Percentiles rank a stretch among this genome's conserved stretches.
phyloP scores from a whole-genome alignment of 305 asterid genomes.

The Ilex paraguariensis region DNA sequence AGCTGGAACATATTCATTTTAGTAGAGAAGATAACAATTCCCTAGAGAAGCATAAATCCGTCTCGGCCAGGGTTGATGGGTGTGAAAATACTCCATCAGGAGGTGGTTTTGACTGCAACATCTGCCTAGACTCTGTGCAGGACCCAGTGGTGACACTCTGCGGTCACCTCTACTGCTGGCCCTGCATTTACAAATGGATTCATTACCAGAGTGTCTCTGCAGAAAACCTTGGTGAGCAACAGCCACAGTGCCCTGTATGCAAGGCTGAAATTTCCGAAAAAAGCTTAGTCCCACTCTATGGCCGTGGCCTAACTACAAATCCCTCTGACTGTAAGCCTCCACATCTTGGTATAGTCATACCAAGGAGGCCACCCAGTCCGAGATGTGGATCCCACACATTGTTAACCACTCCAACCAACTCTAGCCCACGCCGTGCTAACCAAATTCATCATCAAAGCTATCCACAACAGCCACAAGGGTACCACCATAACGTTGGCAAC shows the following conservation, averaged over 20 bases:
- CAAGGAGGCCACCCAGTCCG: conserved; percentile 51
- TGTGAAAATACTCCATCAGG: conserved; percentile 26
- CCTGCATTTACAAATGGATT: conserved; percentile 81
- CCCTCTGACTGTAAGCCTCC: conserved; percentile 23
- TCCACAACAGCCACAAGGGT: conserved; percentile 9
- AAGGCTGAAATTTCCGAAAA: conserved; percentile 48
- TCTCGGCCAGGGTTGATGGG: conserved; percentile 16
- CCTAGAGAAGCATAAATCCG: conserved; percentile 25
- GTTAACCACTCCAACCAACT: conserved; percentile 9
- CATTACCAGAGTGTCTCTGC: conserved; percentile 20
- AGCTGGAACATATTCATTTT: conserved; percentile 13
- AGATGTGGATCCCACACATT: conserved; percentile 12
- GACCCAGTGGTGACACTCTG: conserved; percentile 88
- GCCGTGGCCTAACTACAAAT: conserved; percentile 42
- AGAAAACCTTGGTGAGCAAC: conserved; percentile 21
- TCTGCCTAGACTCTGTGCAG: conserved; percentile 63
- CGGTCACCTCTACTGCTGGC: conserved; percentile 94
- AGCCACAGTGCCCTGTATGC: conserved; percentile 73
- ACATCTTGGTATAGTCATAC: conserved; percentile 25
- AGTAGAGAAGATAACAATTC: conserved; percentile 14
- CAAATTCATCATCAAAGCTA: conserved; percentile 25
- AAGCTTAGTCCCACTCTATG: conserved; percentile 66
- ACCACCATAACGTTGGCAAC: neutral
- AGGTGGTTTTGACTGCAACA: conserved; percentile 64
- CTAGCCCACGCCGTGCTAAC: conserved; percentile 17